These are phyloP conservation scores for Arthonia radiata DNA, from an alignment of 495 filamentous ascomycete genomes.

Conservation along the genomic window DNA sequence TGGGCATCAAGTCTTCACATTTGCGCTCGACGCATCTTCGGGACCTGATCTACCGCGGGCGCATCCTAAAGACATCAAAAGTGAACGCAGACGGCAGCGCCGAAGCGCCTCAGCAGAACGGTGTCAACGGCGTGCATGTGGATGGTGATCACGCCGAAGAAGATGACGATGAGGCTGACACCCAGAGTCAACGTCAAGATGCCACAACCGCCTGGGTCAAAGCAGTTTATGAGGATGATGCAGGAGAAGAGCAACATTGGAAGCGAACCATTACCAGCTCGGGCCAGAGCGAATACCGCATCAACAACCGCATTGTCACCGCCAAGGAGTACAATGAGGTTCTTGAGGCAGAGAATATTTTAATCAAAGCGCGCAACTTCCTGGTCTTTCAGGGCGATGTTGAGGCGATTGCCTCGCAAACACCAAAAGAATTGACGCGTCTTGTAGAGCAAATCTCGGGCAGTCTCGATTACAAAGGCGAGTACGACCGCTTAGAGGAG, in stretches of 20 bases:
- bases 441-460: conserved; percentile 95
- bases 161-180: conserved; percentile 27
- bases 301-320: conserved; percentile 74
- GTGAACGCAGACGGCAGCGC: conserved; percentile 70
- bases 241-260: conserved; percentile 86
- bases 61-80: conserved; percentile 73
- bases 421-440: conserved; percentile 76
- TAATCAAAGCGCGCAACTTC: conserved; percentile 95
- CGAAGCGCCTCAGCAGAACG: conserved; percentile 11
- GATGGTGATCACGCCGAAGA: conserved; percentile 23
- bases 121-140: conserved; percentile 11
- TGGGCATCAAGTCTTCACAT: conserved; percentile 95
- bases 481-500: conserved; percentile 71
- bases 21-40: conserved; percentile 83
- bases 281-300: conserved; percentile 83
- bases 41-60: conserved; percentile 88
- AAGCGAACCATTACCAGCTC: conserved; percentile 76
- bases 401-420: conserved; percentile 89
- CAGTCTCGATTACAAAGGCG: conserved; percentile 80
- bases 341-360: conserved; percentile 79
- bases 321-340: conserved; percentile 85
- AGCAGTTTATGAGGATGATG: conserved; percentile 96
- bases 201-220: conserved; percentile 94
- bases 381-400: conserved; percentile 97
- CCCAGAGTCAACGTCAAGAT: conserved; percentile 32